Percentiles rank a stretch among this genome's conserved stretches.
Evolutionary conservation across 2,329 filamentous ascomycete species (phyloP).

Genomic region (Arthroderma sp.): DNA sequence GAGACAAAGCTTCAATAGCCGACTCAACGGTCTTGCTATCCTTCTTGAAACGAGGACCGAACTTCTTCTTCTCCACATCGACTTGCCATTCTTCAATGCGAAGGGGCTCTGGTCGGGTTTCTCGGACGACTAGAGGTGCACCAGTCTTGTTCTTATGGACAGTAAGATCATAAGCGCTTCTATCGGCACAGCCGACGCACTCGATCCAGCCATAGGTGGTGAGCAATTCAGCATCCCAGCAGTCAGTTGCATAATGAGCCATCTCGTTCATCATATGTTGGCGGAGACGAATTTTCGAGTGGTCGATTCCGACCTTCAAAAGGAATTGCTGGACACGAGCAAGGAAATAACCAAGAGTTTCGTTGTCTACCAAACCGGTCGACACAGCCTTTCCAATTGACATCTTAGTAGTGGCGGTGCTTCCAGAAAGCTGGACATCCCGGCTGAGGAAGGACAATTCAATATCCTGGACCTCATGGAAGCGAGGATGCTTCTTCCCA

Average conservation of each 20-base stretch:
- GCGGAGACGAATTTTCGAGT: slow-evolving; percentile 80
- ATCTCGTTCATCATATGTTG: slow-evolving; percentile 90
- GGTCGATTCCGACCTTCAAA: slow-evolving; percentile 73
- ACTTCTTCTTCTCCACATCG: slow-evolving; percentile 87
- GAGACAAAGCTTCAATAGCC: slow-evolving; percentile 59
- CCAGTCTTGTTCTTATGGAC: slow-evolving; percentile 92
- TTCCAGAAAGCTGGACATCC: slow-evolving; percentile 71
- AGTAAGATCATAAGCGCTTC: slow-evolving; percentile 84
- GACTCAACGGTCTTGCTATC: slow-evolving; percentile 75
- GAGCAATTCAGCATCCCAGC: slow-evolving; percentile 90
- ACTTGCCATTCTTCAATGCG: slow-evolving; percentile 77
- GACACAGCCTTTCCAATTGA: slow-evolving; percentile 77
- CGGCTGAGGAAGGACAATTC: slow-evolving; percentile 76
- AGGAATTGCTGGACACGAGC: slow-evolving; percentile 88
- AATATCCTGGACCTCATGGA: slow-evolving; percentile 69
- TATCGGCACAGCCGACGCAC: slow-evolving; percentile 91
- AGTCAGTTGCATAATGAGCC: slow-evolving; percentile 92
- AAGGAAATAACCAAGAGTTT: slow-evolving; percentile 95
- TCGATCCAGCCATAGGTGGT: slow-evolving; percentile 96
- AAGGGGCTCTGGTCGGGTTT: slow-evolving; percentile 64
- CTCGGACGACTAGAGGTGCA: slow-evolving; percentile 68
- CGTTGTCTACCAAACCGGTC: slow-evolving; percentile 77
- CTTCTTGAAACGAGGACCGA: slow-evolving; percentile 91
- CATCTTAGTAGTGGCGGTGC: slow-evolving; percentile 60
- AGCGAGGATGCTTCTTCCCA: slow-evolving; percentile 87